A percentile compares a stretch with the other conserved stretches of the same genome.
These are phyloP conservation scores for Citrus glauca DNA, from an alignment of 345 rosid genomes.

Conservation along the genomic window DNA sequence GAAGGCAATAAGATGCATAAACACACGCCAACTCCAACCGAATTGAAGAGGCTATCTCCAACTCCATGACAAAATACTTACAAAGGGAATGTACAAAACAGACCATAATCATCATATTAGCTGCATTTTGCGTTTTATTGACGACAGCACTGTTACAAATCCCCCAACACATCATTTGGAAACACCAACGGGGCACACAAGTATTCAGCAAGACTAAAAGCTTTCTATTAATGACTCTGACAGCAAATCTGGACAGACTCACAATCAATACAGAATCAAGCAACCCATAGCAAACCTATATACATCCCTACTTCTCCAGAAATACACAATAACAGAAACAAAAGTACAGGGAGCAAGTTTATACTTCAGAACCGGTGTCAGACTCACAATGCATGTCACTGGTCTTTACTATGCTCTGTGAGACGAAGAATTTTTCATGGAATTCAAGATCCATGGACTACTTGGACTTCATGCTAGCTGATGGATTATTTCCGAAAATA, in stretches of 20 bases:
- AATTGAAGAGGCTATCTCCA: neutral
- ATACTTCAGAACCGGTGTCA: neutral
- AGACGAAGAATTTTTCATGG: slow-evolving; percentile 2
- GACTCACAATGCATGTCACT: neutral
- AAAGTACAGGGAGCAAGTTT: neutral
- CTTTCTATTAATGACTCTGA: neutral
- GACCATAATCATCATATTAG: neutral
- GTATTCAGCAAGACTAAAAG: neutral
- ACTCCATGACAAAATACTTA: neutral
- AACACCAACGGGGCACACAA: neutral
- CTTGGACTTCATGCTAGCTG: slow-evolving; percentile 38
- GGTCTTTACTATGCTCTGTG: neutral
- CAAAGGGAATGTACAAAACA: neutral
- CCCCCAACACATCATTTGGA: neutral
- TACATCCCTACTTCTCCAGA: slow-evolving; percentile 10
- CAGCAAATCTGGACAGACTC: neutral
- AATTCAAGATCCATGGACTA: slow-evolving; percentile 6
- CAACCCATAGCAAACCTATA: slow-evolving; percentile 10
- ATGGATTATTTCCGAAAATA: slow-evolving; percentile 25
- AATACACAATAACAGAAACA: neutral
- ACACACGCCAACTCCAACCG: neutral
- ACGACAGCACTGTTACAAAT: neutral
- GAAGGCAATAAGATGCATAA: too few species aligned
- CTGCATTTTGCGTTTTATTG: neutral
- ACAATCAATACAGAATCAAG: neutral